Percentiles rank a stretch among this genome's conserved stretches.
Evolutionary conservation across 768 basidiomycete species (phyloP).

Genomic region (Psilocybe cyanescens): DNA sequence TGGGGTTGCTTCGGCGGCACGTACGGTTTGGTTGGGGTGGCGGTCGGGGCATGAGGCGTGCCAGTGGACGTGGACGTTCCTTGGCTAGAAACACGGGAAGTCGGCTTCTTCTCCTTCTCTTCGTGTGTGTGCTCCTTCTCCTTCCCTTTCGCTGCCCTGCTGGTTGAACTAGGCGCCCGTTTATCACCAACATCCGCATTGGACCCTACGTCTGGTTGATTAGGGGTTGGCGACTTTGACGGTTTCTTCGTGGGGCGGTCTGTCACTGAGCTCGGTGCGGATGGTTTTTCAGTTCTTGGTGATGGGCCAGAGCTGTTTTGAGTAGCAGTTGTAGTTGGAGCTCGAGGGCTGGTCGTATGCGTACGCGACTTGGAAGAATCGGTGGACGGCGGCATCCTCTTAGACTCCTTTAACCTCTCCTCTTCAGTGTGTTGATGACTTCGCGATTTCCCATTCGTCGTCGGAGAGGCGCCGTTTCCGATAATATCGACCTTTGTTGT

Average conservation of each 20-base stretch:
- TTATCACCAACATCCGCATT: background rate
- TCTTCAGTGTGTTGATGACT: no score
- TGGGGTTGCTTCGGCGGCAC: slow-evolving; percentile 14
- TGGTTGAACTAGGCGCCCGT: background rate
- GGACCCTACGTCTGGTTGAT: background rate
- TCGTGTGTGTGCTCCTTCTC: background rate
- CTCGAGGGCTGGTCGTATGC: no score
- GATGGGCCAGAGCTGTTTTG: no score
- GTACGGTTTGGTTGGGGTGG: background rate
- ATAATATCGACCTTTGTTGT: no score
- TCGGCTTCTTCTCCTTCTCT: background rate
- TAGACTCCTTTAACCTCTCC: no score
- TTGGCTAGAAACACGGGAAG: no score
- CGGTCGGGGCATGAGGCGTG: background rate
- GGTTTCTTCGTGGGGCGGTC: background rate
- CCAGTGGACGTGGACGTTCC: no score
- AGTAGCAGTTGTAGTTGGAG: no score
- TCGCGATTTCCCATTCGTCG: background rate
- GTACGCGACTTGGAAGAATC: no score
- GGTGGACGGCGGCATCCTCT: no score
- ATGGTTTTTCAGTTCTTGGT: background rate
- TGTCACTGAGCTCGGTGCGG: background rate
- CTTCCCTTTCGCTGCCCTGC: slow-evolving; percentile 1
- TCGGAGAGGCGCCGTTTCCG: background rate
- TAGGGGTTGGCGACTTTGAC: background rate